Percentiles rank a stretch among this genome's conserved stretches.
Evolutionary conservation across 2,329 filamentous ascomycete genomes (phyloP).

Genomic region (Neurospora crassa): DNA sequence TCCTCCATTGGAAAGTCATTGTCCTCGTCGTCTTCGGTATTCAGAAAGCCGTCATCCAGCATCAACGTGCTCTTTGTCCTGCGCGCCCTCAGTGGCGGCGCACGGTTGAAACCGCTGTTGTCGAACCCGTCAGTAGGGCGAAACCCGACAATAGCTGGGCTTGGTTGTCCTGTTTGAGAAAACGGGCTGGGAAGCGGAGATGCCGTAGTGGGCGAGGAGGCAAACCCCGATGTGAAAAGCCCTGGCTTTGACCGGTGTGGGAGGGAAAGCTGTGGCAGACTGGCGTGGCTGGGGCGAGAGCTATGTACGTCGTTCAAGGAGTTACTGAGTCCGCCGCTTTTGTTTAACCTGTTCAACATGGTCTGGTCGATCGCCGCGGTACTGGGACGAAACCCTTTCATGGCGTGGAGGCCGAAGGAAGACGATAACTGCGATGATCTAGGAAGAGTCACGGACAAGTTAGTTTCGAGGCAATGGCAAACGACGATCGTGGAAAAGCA

Average conservation of each 20-base stretch:
- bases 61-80: conserved; percentile 38
- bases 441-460: not conserved
- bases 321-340: conserved; percentile 32
- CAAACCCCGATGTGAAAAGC: conserved; percentile 34
- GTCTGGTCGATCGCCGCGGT: conserved; percentile 39
- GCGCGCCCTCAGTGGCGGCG: conserved; percentile 33
- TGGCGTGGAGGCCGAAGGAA: conserved; percentile 33
- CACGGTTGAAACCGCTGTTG: conserved; percentile 36
- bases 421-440: conserved; percentile 16
- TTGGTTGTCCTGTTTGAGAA: not conserved
- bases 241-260: conserved; percentile 32
- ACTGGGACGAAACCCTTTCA: conserved; percentile 35
- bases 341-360: conserved; percentile 47
- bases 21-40: conserved; percentile 42
- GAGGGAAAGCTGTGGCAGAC: conserved; percentile 36
- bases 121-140: conserved; percentile 18
- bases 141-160: conserved; percentile 10
- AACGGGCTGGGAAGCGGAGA: conserved; percentile 31
- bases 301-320: conserved; percentile 30
- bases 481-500: not conserved
- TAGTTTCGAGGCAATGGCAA: not conserved
- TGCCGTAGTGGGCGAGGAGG: conserved; percentile 33
- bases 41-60: conserved; percentile 34
- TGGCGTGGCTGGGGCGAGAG: conserved; percentile 28
- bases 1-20: conserved; percentile 36